Evolutionary conservation across 2,329 filamentous ascomycete genomes (phyloP).

Genomic region (Diaporthe sp.): DNA sequence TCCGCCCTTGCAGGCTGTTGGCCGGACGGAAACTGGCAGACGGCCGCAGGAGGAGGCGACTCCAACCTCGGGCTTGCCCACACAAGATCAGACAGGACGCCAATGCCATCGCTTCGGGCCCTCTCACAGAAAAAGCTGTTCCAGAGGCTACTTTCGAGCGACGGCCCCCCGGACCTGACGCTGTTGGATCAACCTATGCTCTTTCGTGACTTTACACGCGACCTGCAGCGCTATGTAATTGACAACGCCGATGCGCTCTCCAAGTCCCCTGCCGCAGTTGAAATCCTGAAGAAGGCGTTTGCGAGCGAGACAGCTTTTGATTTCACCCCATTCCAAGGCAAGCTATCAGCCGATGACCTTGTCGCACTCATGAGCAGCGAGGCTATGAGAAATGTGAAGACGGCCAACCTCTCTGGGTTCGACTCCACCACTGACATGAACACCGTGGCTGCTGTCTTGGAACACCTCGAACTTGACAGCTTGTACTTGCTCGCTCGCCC

Average conservation of each 20-base stretch:
- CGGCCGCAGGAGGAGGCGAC: background rate
- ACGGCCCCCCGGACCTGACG: background rate
- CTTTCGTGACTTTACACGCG: background rate
- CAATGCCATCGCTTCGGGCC: background rate
- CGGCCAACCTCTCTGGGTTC: background rate
- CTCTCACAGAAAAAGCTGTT: background rate
- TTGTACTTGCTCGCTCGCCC: background rate
- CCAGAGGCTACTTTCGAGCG: background rate
- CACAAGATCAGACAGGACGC: fast-evolving
- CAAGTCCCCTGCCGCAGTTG: background rate
- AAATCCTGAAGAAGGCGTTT: background rate
- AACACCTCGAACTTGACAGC: background rate
- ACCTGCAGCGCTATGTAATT: background rate
- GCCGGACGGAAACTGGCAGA: background rate
- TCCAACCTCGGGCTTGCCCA: background rate
- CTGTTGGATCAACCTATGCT: background rate
- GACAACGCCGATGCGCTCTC: background rate
- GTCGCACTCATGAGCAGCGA: background rate
- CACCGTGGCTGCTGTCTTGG: background rate
- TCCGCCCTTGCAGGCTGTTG: background rate
- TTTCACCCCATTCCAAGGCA: background rate
- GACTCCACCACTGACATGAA: background rate
- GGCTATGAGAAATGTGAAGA: background rate
- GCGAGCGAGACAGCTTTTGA: background rate
- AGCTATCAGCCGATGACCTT: background rate